Evolutionary conservation across 2,329 filamentous ascomycete species (phyloP), one percentile per base, ranked within the genome.

Genomic region (Apiospora phragmitis): DNA sequence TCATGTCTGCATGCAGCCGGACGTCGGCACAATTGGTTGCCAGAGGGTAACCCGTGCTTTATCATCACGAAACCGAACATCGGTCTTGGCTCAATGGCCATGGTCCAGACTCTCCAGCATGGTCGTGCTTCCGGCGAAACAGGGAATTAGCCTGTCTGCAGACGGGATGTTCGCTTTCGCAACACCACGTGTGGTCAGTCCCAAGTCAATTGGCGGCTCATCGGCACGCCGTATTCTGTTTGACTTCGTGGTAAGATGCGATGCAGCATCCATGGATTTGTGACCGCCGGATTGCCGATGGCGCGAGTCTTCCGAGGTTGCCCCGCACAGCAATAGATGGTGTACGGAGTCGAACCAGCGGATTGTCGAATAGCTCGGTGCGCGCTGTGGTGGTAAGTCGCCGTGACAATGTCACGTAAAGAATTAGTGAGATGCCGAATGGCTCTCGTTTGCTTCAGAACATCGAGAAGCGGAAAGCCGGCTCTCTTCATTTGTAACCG

Each of bases 401-500:
- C 47, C n/a, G 55, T 38, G 55, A 62, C 55, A 62, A 38, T 38
- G 18, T 62, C 55, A 62, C 32, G 32, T 47, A n/a, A 9, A 32
- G 26, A 32, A 21, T 18, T 62, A n/a, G 29, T 59, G 55, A 62
- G 55, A 62, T 38, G 32, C 32, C 35, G n/a, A 2, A n/a, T 62
- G 55, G 32, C 32, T 38, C 55, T 62, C 55, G 8, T 26, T 21
- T 14, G 55, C 55, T 62, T n/a, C 55, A 62, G 11, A 29, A 38
- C 29, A 32, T 38, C 9, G 21, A 62, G 55, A 38, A 24, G 55
- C 55, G 55, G 18, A n/a, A 3, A 38, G 29, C 35, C 21, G 32
- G 35, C 18, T 18, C 55, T 29, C 55, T 38, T 87, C 86, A 91
- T 78, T 86, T 88, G 80, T 90, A 91, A 75, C 89, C 90, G 42